Evolutionary conservation across 495 filamentous ascomycete species (phyloP), one percentile per base, ranked within the genome.

Genomic region (Lichenothelia convexa): DNA sequence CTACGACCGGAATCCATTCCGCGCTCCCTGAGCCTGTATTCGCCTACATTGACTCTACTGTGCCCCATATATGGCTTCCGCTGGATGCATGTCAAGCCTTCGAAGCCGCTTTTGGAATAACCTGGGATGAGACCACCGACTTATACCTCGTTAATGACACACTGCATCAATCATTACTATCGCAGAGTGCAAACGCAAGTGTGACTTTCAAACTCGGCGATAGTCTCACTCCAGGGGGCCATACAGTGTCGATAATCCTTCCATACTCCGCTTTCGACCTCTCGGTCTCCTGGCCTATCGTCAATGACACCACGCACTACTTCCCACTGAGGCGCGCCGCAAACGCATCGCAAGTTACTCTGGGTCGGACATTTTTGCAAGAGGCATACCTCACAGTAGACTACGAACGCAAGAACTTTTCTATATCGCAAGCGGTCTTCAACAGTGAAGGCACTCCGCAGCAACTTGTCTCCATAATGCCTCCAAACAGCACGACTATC

Each of bases 331-430:
- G 66, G 37, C 60, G 56, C 34, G 58, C 64, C 18, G 50, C 56
- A 18, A 62, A 68, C 46, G 50, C 55, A 16, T 66, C 63, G n/a
- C 61, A 71, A 39, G 62, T 65, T 42, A 70, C 71, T n/a, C 62
- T 81, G 41, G 76, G 76, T n/a, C 67, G 76, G 19, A 53, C 60
- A 3, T 81, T 81, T 44, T 60, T 81, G 39, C 76, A 81, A 55
- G 76, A 80, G 51, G 65, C 71, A 12, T 81, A 81, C 41, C 45
- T 81, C 8, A 67, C 70, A 13, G 68, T 64, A n/a, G 68, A 74
- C 41, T 80, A 78, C 49, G 74, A 80, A 34, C 60, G 62, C 18
- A 59, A 58, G 17, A 62, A 52, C 21, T 78, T 79, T 45, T 77
- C 47, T 6, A 38, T 79, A 3, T 70, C 71, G 6, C 54, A 53